Conservation (phyloP, 805 yeast species). For the Peterozyma toletana region DNA sequence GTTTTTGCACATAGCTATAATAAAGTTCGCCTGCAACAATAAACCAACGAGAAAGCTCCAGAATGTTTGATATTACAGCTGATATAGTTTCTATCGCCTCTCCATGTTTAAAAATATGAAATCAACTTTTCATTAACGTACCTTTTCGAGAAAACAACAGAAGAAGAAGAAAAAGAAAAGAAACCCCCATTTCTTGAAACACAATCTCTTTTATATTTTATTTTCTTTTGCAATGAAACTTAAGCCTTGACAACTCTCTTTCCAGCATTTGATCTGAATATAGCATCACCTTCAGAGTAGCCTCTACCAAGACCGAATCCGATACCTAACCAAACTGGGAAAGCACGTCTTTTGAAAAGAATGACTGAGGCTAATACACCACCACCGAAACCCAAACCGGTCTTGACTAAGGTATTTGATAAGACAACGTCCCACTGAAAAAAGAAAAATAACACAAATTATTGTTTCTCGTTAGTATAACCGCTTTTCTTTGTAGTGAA, state of each 20-base stretch:
- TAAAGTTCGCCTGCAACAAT: too few relatives aligned
- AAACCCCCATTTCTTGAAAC: background rate
- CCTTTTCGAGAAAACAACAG: background rate
- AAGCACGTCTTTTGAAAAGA: constrained; percentile 86
- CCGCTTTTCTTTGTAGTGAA: background rate
- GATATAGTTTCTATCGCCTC: too few relatives aligned
- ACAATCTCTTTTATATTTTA: background rate
- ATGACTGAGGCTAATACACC: constrained; percentile 92
- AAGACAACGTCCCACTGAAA: constrained; percentile 85
- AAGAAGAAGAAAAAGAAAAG: background rate
- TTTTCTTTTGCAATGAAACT: background rate
- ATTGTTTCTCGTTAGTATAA: constrained; percentile 2
- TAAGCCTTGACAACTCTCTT: constrained; percentile 67
- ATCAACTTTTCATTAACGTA: too few relatives aligned
- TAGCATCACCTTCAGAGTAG: constrained; percentile 96
- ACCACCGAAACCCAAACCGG: constrained; percentile 93
- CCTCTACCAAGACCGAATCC: constrained; percentile 99
- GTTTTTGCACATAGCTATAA: too few relatives aligned
- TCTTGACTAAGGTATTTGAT: constrained; percentile 89
- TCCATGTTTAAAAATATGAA: too few relatives aligned
- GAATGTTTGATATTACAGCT: too few relatives aligned
- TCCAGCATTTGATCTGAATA: constrained; percentile 81
- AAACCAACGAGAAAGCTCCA: too few relatives aligned
- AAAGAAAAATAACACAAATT: constrained; percentile 3
- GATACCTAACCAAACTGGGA: constrained; percentile 96